A percentile compares a stretch with the other conserved stretches of the same genome.
These are phyloP conservation scores for Cyberlindnera euphorbiae DNA, from an alignment of 805 yeast genomes.

Conservation along the genomic window DNA sequence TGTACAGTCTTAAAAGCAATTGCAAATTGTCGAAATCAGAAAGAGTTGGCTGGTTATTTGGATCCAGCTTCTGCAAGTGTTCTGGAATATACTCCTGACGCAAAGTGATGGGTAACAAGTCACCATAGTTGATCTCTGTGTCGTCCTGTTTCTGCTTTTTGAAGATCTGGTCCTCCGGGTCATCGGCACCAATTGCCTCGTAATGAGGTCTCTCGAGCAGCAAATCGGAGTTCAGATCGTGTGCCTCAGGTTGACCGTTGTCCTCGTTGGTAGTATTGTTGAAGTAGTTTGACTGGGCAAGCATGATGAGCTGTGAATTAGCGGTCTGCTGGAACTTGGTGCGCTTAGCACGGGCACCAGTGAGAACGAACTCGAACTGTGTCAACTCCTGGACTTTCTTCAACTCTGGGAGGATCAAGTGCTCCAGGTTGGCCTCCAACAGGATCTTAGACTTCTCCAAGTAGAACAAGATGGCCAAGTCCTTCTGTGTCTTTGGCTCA, in stretches of 20 bases:
- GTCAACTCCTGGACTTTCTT: constrained; percentile 54
- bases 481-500: constrained; percentile 29
- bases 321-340: constrained; percentile 75
- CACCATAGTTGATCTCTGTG: constrained; percentile 34
- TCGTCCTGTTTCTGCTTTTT: constrained; percentile 33
- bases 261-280: constrained; percentile 30
- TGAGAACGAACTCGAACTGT: constrained; percentile 56
- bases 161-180: constrained; percentile 36
- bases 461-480: constrained; percentile 44
- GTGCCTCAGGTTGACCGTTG: constrained; percentile 44
- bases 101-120: constrained; percentile 57
- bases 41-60: constrained; percentile 75
- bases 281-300: constrained; percentile 51
- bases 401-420: constrained; percentile 50
- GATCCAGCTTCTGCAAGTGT: constrained; percentile 53
- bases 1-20: constrained; percentile 60
- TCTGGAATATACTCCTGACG: constrained; percentile 61
- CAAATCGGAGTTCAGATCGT: constrained; percentile 68
- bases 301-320: constrained; percentile 67
- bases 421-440: constrained; percentile 60
- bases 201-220: constrained; percentile 71
- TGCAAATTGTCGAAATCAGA: constrained; percentile 70
- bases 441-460: constrained; percentile 67
- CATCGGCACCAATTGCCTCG: constrained; percentile 52
- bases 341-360: constrained; percentile 86